phyloP scores from a whole-genome alignment of 169 alveolate species.

The Amoebophrya sp. region DNA sequence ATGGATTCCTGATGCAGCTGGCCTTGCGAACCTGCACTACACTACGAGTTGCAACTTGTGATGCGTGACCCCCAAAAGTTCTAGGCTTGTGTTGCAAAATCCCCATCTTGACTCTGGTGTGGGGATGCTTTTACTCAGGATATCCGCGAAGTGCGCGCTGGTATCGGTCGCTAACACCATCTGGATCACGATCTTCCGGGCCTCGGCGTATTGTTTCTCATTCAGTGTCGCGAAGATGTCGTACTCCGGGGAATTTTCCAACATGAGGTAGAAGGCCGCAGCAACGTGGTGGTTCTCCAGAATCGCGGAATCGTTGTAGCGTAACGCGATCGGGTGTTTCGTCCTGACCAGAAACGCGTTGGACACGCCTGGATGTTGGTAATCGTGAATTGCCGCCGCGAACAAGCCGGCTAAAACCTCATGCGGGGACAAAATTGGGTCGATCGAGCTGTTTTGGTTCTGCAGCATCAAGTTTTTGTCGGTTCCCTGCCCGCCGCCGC shows the following conservation, averaged over 20 bases:
- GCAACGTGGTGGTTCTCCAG: constrained; percentile 66
- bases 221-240: not conserved
- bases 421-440: not conserved
- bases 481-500: too few relatives aligned
- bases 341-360: constrained; percentile 54
- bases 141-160: not conserved
- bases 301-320: constrained; percentile 60
- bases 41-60: too few relatives aligned
- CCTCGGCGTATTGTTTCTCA: not conserved
- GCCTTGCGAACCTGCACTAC: too few relatives aligned
- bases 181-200: not conserved
- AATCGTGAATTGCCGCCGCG: constrained; percentile 64
- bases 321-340: constrained; percentile 53
- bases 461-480: too few relatives aligned
- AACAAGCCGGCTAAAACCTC: constrained; percentile 48
- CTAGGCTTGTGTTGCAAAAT: too few relatives aligned
- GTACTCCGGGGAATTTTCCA: not conserved
- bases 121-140: too few relatives aligned
- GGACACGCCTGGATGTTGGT: constrained; percentile 63
- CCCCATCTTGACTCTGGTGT: too few relatives aligned
- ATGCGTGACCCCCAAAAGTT: too few relatives aligned
- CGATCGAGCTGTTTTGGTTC: too few relatives aligned
- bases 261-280: constrained; percentile 52
- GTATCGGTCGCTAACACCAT: not conserved
- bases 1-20: too few relatives aligned